phyloP scores from a whole-genome alignment of 116 monocot genomes.

The Papilionanthe hybrid region DNA sequence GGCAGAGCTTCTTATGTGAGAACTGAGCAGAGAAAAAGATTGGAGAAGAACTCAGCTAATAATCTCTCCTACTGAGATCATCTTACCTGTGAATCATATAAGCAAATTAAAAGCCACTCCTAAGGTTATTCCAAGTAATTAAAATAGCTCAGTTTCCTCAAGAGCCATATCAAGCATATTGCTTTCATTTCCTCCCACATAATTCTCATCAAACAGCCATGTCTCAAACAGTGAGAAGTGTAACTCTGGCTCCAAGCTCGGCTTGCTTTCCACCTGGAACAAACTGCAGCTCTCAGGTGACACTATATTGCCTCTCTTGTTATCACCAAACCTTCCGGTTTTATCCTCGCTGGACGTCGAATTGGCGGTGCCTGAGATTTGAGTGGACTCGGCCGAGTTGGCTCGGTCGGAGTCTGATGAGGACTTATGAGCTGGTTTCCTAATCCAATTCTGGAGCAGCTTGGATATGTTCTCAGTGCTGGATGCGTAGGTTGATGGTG shows the following conservation, averaged over 20 bases:
- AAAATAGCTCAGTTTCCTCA: neutral
- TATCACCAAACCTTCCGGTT: neutral
- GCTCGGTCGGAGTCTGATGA: neutral
- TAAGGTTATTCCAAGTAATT: too few species aligned
- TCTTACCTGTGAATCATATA: too few species aligned
- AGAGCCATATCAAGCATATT: neutral
- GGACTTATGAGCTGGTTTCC: constrained; percentile 1
- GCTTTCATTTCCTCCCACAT: neutral
- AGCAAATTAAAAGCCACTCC: too few species aligned
- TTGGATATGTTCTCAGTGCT: constrained; percentile 36
- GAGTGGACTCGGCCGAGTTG: too few species aligned
- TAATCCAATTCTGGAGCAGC: constrained; percentile 34
- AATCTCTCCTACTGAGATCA: too few species aligned
- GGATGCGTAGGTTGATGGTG: constrained; percentile 21
- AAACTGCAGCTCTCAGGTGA: neutral
- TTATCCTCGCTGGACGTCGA: neutral
- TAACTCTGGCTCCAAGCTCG: neutral
- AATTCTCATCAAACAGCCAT: constrained; percentile 36
- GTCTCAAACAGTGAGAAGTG: constrained; percentile 29
- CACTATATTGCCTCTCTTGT: constrained; percentile 3
- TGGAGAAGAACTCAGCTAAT: too few species aligned
- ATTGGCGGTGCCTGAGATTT: neutral
- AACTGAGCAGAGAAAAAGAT: too few species aligned
- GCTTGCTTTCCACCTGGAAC: neutral
- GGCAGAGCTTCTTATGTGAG: too few species aligned